Conservation (phyloP, 2,329 filamentous ascomycete species). For the Cytospora piceae region DNA sequence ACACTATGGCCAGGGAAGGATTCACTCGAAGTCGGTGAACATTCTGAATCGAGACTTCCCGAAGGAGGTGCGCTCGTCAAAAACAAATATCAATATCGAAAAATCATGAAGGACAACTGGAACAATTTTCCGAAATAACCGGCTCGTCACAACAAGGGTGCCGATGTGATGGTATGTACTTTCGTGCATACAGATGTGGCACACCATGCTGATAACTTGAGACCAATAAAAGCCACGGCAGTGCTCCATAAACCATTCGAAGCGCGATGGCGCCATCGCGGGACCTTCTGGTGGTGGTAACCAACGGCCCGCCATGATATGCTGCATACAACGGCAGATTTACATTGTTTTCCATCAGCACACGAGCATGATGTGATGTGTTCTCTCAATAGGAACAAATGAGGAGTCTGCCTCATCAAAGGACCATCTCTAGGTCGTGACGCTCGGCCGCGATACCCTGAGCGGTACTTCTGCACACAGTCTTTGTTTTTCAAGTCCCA, state of each 20-base stretch:
- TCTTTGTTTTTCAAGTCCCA: no score
- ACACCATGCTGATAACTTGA: not conserved
- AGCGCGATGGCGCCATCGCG: constrained; percentile 4
- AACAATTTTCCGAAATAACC: not conserved
- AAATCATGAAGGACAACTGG: not conserved
- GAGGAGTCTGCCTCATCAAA: no score
- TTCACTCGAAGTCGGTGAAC: not conserved
- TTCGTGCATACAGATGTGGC: not conserved
- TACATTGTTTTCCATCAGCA: not conserved
- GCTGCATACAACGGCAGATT: not conserved
- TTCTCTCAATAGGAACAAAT: not conserved
- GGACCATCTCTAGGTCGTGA: no score
- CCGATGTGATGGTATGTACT: not conserved
- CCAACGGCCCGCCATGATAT: not conserved
- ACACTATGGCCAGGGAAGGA: not conserved
- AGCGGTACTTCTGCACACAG: no score
- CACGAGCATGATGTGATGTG: not conserved
- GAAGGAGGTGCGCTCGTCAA: not conserved
- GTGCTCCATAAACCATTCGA: not conserved
- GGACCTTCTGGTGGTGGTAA: not conserved
- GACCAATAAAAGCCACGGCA: not conserved
- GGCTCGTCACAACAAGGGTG: not conserved
- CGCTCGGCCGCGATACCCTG: no score
- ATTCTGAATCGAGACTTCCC: not conserved
- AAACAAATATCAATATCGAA: not conserved